Conservation (phyloP, 208 protist genomes). For the Wallacemonas sp. region DNA sequence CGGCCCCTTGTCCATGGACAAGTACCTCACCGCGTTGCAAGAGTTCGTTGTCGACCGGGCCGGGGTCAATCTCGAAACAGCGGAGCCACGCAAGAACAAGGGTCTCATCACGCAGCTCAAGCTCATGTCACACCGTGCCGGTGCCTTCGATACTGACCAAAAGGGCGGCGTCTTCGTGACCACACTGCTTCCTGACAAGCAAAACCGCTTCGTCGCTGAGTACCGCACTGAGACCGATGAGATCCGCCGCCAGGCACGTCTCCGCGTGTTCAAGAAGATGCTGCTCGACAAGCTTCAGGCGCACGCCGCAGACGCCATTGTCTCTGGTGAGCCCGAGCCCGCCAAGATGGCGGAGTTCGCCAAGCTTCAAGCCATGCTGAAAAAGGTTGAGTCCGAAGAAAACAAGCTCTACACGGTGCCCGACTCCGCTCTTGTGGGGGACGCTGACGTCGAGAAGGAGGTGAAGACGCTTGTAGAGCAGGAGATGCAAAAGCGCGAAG, state of each 20-base stretch:
- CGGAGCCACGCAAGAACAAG: constrained; percentile 74
- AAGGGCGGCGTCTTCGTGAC: constrained; percentile 59
- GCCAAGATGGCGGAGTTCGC: not conserved
- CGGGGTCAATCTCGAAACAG: constrained; percentile 62
- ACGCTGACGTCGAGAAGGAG: constrained; percentile 43
- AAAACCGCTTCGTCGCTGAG: constrained; percentile 66
- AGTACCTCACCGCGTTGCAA: constrained; percentile 79
- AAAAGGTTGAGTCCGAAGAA: constrained; percentile 7
- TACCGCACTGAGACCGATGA: constrained; percentile 65
- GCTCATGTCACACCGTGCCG: constrained; percentile 46
- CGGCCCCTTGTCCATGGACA: constrained; percentile 60
- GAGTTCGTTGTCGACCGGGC: constrained; percentile 79
- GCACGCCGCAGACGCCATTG: constrained; percentile 5
- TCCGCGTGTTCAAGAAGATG: constrained; percentile 26
- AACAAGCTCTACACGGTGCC: constrained; percentile 7
- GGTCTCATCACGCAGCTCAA: constrained; percentile 79
- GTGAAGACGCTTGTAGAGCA: constrained; percentile 26
- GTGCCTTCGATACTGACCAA: constrained; percentile 55
- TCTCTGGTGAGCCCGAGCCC: not conserved
- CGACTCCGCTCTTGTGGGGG: not conserved
- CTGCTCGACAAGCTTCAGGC: constrained; percentile 6
- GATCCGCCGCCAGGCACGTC: constrained; percentile 55
- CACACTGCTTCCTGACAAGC: constrained; percentile 65
- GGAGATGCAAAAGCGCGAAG: constrained; percentile 6
- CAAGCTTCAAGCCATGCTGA: not conserved